Percentiles rank a stretch among this genome's conserved stretches.
These are phyloP conservation scores for Chrysoporthe deuterocubensis DNA, from an alignment of 2,329 filamentous ascomycete genomes.

Conservation along the genomic window DNA sequence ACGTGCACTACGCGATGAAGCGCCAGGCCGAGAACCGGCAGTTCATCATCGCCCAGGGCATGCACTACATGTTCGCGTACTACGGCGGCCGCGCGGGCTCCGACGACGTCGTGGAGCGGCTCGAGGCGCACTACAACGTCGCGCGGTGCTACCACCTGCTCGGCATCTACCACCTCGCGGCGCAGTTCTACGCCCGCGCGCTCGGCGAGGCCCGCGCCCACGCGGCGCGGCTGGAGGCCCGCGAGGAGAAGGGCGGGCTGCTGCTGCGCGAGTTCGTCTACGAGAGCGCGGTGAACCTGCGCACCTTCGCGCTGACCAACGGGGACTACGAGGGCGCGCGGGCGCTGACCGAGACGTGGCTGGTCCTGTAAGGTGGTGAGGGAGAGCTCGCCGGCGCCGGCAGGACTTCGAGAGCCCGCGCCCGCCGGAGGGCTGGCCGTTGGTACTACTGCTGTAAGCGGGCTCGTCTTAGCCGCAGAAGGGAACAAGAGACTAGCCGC, in stretches of 20 bases:
- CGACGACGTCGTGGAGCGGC: constrained; percentile 49
- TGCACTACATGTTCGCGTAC: constrained; percentile 79
- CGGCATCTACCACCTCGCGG: constrained; percentile 72
- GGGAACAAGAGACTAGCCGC: neutral
- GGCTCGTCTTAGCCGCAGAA: neutral
- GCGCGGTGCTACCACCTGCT: constrained; percentile 77
- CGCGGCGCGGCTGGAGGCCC: constrained; percentile 23
- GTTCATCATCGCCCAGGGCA: constrained; percentile 82
- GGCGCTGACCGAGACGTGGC: constrained; percentile 62
- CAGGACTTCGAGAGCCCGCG: neutral
- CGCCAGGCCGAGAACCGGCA: constrained; percentile 89
- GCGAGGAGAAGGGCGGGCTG: constrained; percentile 6
- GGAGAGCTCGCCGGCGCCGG: neutral
- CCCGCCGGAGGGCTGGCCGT: neutral
- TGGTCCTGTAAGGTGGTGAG: constrained; percentile 47
- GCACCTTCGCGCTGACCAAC: constrained; percentile 66
- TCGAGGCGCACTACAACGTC: constrained; percentile 84
- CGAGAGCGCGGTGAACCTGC: constrained; percentile 77
- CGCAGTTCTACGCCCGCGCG: constrained; percentile 67
- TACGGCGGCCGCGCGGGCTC: constrained; percentile 58
- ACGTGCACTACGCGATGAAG: constrained; percentile 88
- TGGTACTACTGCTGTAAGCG: too few species aligned
- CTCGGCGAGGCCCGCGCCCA: constrained; percentile 43
- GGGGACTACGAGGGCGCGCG: constrained; percentile 66
- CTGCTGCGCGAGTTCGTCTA: constrained; percentile 61